A percentile compares a stretch with the other conserved stretches of the same genome.
These are phyloP conservation scores for Capsicum rhomboideum DNA, from an alignment of 257 asterid genomes.

Conservation along the genomic window DNA sequence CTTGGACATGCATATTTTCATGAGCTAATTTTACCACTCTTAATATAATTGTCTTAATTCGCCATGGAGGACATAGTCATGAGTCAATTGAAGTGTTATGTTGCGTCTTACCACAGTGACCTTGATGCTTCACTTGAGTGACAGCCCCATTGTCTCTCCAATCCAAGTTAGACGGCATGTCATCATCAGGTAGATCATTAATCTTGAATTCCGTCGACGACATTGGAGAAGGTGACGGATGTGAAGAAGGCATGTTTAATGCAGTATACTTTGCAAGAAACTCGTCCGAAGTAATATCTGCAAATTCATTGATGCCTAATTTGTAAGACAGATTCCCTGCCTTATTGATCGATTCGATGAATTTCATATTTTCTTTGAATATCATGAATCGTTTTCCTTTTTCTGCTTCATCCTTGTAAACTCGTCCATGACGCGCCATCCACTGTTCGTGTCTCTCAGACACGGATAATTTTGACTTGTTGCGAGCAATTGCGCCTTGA, in stretches of 20 bases:
- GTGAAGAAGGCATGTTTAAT: not conserved
- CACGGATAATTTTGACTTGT: not conserved
- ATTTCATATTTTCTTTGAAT: slow-evolving; percentile 29
- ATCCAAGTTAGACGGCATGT: slow-evolving; percentile 1
- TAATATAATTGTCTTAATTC: too few species aligned
- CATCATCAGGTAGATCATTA: slow-evolving; percentile 1
- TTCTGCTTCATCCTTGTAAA: slow-evolving; percentile 21
- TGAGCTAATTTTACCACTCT: too few species aligned
- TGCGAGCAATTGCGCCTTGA: not conserved
- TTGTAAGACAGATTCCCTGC: slow-evolving; percentile 20
- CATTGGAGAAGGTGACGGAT: not conserved
- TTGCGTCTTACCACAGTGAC: slow-evolving; percentile 13
- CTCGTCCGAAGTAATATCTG: slow-evolving; percentile 34
- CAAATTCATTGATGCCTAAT: slow-evolving; percentile 26
- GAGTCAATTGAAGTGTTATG: not conserved
- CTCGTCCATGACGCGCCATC: slow-evolving; percentile 24
- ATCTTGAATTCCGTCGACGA: not conserved
- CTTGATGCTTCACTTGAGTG: slow-evolving; percentile 8
- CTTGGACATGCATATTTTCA: too few species aligned
- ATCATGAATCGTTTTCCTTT: slow-evolving; percentile 19
- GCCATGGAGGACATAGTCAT: too few species aligned
- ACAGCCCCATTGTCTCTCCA: slow-evolving; percentile 20
- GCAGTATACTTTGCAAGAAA: slow-evolving; percentile 14
- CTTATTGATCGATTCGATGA: slow-evolving; percentile 22
- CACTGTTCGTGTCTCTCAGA: slow-evolving; percentile 15